A percentile compares a stretch with the other conserved stretches of the same genome.
These are phyloP conservation scores for Mariannaea sp. DNA, from an alignment of 2,329 filamentous ascomycete species.

Conservation along the genomic window DNA sequence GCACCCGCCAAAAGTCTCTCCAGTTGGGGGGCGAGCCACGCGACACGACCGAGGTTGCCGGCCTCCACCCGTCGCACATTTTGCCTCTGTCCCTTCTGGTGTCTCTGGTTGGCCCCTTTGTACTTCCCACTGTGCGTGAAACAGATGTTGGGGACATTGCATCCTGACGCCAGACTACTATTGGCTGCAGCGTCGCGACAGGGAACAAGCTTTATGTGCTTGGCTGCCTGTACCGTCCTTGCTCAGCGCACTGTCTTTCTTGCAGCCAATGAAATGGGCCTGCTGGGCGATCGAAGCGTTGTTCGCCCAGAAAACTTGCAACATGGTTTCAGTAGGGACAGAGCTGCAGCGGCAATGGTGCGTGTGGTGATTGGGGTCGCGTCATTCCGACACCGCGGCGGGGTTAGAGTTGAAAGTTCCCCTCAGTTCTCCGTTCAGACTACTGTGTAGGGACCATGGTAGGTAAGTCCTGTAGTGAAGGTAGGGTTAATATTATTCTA, in stretches of 20 bases:
- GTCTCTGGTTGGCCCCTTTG: conserved; percentile 4
- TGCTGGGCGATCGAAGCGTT: conserved; percentile 17
- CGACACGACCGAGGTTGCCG: conserved; percentile 24
- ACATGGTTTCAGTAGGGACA: conserved; percentile 28
- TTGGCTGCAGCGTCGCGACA: conserved; percentile 22
- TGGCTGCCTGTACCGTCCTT: conserved; percentile 11
- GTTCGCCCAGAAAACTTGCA: conserved; percentile 26
- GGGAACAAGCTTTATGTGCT: conserved; percentile 27
- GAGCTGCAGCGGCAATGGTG: conserved; percentile 26
- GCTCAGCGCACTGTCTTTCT: conserved; percentile 7
- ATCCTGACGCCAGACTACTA: conserved; percentile 11
- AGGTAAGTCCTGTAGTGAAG: too few species aligned
- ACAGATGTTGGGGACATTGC: conserved; percentile 18
- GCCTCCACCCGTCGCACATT: not conserved
- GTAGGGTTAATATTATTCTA: too few species aligned
- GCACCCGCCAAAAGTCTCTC: conserved; percentile 29
- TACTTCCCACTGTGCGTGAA: conserved; percentile 20
- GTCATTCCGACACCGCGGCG: conserved; percentile 25
- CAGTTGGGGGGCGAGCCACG: conserved; percentile 22
- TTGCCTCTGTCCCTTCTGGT: not conserved
- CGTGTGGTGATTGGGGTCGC: conserved; percentile 25
- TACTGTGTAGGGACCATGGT: too few species aligned
- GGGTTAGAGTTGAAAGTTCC: conserved; percentile 8
- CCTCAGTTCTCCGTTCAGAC: too few species aligned
- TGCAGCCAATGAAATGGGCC: conserved; percentile 23